Conservation (phyloP, 2,329 filamentous ascomycete genomes). For the Grosmannia clavigera region DNA sequence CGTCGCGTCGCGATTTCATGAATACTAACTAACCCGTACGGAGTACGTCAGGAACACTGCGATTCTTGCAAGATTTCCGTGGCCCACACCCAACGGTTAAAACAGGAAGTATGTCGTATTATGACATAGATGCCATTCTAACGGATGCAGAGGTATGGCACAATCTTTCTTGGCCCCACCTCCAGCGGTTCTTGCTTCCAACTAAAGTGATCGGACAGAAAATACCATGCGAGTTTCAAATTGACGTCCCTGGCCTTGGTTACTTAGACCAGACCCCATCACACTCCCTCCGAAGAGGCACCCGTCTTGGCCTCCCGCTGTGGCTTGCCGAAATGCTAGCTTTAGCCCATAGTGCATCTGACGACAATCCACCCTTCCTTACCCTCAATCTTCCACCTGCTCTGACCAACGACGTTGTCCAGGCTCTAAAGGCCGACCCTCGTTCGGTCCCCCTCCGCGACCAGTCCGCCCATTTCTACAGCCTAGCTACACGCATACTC, state of each 20-base stretch:
- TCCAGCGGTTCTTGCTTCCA: background rate
- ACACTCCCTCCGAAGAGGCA: conserved; percentile 63
- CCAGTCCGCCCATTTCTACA: conserved; percentile 79
- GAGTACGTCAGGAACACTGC: background rate
- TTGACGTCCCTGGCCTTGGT: conserved; percentile 76
- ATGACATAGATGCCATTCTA: conserved; percentile 72
- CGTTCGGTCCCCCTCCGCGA: conserved; percentile 73
- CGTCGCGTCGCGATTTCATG: background rate
- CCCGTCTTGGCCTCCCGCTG: conserved; percentile 70
- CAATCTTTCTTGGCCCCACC: background rate
- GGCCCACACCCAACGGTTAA: background rate
- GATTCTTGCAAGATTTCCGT: background rate
- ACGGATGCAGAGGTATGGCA: conserved; percentile 62
- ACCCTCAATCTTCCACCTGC: conserved; percentile 72
- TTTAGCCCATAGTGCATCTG: conserved; percentile 35
- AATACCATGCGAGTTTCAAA: conserved; percentile 88
- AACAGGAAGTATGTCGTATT: conserved; percentile 57
- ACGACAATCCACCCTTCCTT: conserved; percentile 39
- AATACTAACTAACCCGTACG: background rate
- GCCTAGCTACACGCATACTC: conserved; percentile 70
- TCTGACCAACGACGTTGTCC: conserved; percentile 67
- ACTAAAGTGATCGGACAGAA: conserved; percentile 44
- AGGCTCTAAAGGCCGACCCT: conserved; percentile 83
- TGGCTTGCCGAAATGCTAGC: conserved; percentile 95
- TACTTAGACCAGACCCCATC: conserved; percentile 74